phyloP scores from a whole-genome alignment of 768 basidiomycete genomes.

The Boletus sp. region DNA sequence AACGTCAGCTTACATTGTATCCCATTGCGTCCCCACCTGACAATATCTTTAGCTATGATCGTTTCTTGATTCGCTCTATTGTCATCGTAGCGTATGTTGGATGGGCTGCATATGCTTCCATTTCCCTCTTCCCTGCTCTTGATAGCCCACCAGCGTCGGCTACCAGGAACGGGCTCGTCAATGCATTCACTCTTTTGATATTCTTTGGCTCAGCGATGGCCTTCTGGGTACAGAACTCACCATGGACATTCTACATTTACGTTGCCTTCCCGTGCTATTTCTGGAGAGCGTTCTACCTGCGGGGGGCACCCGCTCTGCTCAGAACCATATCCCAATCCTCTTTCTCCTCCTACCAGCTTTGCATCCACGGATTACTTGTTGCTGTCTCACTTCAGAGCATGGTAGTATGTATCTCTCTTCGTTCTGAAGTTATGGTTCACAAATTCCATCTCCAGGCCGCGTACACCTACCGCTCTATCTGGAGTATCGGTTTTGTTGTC shows the following conservation, averaged over 20 bases:
- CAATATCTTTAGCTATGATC: slow-evolving; percentile 54
- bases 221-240: slow-evolving; percentile 62
- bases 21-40: slow-evolving; percentile 3
- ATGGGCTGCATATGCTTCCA: slow-evolving; percentile 68
- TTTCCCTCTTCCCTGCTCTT: slow-evolving; percentile 50
- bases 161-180: slow-evolving; percentile 7
- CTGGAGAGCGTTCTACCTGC: slow-evolving; percentile 55
- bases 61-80: slow-evolving; percentile 63
- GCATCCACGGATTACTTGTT: slow-evolving; percentile 32
- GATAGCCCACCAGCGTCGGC: slow-evolving; percentile 13
- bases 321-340: slow-evolving; percentile 17
- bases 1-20: slow-evolving; percentile 37
- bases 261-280: slow-evolving; percentile 74
- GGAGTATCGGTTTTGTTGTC: slow-evolving; percentile 61
- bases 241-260: slow-evolving; percentile 75
- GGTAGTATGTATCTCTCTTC: slow-evolving; percentile 52
- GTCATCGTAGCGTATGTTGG: slow-evolving; percentile 72
- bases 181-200: slow-evolving; percentile 26
- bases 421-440: not conserved
- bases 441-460: slow-evolving; percentile 43
- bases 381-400: slow-evolving; percentile 55
- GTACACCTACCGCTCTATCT: slow-evolving; percentile 68
- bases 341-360: slow-evolving; percentile 20
- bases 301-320: slow-evolving; percentile 19
- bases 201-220: slow-evolving; percentile 40